Conservation (phyloP, 139 green algal genomes). For the Chlorella sp. region DNA sequence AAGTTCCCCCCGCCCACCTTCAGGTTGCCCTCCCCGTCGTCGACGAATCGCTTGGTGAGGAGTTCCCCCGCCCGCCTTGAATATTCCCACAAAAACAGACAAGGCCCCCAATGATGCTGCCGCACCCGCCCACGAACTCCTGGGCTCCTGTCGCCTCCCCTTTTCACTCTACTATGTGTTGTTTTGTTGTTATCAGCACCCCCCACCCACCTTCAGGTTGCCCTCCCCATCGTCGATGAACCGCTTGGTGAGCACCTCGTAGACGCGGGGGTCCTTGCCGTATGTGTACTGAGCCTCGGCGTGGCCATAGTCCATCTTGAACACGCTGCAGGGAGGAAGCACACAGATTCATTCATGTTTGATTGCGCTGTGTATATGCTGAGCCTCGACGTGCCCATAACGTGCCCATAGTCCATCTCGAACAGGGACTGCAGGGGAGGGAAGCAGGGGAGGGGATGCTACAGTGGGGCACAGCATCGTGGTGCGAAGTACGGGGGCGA, state of each 20-base stretch:
- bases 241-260: conserved; percentile 94
- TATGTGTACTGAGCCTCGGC: conserved; percentile 83
- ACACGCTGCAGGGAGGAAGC: conserved; percentile 37
- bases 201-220: conserved; percentile 60
- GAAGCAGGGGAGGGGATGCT: background rate
- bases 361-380: conserved; percentile 64
- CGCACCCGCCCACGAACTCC: too few species aligned
- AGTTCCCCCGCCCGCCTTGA: too few species aligned
- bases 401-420: conserved; percentile 93
- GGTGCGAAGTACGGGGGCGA: too few species aligned
- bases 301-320: conserved; percentile 93
- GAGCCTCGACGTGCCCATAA: too few species aligned
- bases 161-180: too few species aligned
- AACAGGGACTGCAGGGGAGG: conserved; percentile 45
- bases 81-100: too few species aligned
- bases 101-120: too few species aligned
- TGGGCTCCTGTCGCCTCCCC: too few species aligned
- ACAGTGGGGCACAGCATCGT: too few species aligned
- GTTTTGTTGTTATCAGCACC: too few species aligned
- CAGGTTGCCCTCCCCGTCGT: conserved; percentile 80
- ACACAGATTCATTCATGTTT: conserved; percentile 22
- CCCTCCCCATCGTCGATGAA: conserved; percentile 89
- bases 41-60: conserved; percentile 96
- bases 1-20: too few species aligned
- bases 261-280: conserved; percentile 88